These are phyloP conservation scores for Gracilaria gracilis DNA, from an alignment of 23 red algal species.

Conservation along the genomic window DNA sequence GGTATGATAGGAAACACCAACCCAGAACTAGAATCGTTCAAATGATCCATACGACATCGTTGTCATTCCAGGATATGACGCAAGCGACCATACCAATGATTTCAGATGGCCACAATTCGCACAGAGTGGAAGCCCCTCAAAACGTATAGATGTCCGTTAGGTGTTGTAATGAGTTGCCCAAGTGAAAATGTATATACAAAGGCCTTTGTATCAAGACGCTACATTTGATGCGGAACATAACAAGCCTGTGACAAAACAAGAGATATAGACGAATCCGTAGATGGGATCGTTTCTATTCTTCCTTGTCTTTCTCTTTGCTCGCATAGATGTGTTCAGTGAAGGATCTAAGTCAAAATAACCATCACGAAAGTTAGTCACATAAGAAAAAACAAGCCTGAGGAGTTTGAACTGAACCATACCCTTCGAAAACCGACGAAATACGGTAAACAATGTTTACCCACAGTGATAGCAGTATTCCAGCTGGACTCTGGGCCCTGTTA, in stretches of 20 bases:
- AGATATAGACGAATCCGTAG: not conserved
- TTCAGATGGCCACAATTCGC: too few species aligned
- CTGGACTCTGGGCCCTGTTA: constrained; percentile 64
- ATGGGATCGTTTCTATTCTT: not conserved
- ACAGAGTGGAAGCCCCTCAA: too few species aligned
- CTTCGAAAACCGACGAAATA: constrained; percentile 80
- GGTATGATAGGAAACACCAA: too few species aligned
- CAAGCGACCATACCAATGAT: too few species aligned
- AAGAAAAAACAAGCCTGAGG: not conserved
- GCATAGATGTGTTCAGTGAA: constrained; percentile 64
- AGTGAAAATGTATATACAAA: too few species aligned
- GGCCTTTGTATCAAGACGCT: too few species aligned
- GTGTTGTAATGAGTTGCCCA: too few species aligned
- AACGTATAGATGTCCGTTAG: too few species aligned
- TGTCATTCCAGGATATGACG: too few species aligned
- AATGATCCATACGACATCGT: too few species aligned
- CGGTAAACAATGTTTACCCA: constrained; percentile 92
- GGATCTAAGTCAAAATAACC: not conserved
- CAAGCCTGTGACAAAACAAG: not conserved
- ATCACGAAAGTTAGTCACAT: not conserved
- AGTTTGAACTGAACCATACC: constrained; percentile 42
- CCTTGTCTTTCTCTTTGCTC: constrained; percentile 14
- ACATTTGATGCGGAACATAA: too few species aligned
- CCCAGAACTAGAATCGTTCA: too few species aligned
- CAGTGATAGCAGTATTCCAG: constrained; percentile 79